Conservation (phyloP, 345 rosid genomes). For the Eucalyptus sp. region DNA sequence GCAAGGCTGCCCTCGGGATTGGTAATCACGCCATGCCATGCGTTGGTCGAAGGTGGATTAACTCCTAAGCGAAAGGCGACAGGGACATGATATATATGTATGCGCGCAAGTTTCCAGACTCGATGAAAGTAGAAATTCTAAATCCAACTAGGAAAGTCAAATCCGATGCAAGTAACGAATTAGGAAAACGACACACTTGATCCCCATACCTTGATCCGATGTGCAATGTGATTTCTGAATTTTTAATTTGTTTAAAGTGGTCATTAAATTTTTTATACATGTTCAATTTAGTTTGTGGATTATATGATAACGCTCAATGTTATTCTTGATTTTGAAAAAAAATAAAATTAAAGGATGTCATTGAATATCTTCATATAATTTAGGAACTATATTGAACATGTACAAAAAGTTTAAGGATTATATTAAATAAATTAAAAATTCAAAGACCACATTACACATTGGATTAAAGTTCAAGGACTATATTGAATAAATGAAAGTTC, state of each 20-base stretch:
- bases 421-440: no score
- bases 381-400: neutral
- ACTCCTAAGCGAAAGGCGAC: neutral
- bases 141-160: neutral
- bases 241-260: no score
- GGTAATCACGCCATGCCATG: neutral
- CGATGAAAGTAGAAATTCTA: neutral
- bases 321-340: no score
- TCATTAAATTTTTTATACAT: no score
- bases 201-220: no score
- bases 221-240: fast-evolving
- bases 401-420: no score
- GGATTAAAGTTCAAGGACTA: fast-evolving
- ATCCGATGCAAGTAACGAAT: neutral
- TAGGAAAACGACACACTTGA: neutral
- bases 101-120: no score
- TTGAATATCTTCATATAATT: no score
- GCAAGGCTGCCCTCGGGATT: neutral
- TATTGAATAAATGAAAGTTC: neutral
- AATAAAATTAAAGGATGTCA: neutral
- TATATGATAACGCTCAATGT: no score
- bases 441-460: neutral
- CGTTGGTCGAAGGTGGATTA: neutral
- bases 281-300: fast-evolving
- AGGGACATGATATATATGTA: no score